These are phyloP conservation scores for Beauveria brongniartii DNA, from an alignment of 2,329 filamentous ascomycete species.

Conservation along the genomic window DNA sequence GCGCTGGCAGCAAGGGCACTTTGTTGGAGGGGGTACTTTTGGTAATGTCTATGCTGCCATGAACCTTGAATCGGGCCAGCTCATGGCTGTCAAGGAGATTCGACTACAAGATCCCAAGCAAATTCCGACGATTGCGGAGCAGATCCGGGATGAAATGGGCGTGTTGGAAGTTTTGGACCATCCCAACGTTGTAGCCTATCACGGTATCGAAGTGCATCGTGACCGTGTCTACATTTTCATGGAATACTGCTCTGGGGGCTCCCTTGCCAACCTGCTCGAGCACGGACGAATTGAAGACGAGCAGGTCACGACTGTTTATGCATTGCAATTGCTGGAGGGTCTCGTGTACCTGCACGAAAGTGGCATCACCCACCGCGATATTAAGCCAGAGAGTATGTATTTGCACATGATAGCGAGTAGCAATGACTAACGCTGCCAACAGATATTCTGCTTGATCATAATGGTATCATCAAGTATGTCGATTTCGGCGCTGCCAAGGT, in stretches of 20 bases:
- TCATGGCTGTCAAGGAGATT: conserved; percentile 99
- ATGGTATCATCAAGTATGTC: conserved; percentile 97
- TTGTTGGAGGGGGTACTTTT: conserved; percentile 93
- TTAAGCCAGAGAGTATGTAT: conserved; percentile 86
- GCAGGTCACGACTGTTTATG: conserved; percentile 94
- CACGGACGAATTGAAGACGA: conserved; percentile 97
- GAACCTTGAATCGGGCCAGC: conserved; percentile 88
- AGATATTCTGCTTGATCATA: conserved; percentile 95
- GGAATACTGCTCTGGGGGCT: conserved; percentile 97
- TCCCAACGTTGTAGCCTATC: conserved; percentile 95
- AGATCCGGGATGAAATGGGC: conserved; percentile 95
- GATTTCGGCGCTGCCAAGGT: conserved; percentile 97
- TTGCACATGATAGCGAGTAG: background rate
- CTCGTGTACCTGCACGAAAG: conserved; percentile 89
- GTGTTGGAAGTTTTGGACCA: conserved; percentile 93
- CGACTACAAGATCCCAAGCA: conserved; percentile 92
- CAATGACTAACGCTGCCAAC: conserved; percentile 14
- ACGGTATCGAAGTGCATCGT: conserved; percentile 94
- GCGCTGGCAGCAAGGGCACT: conserved; percentile 98
- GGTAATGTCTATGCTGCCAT: conserved; percentile 96
- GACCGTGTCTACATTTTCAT: conserved; percentile 99
- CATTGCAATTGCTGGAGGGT: conserved; percentile 86
- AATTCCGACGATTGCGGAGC: conserved; percentile 85
- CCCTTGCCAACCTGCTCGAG: conserved; percentile 79
- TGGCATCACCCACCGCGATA: conserved; percentile 89